phyloP scores from a whole-genome alignment of 257 asterid species.

The Asclepias syriaca region DNA sequence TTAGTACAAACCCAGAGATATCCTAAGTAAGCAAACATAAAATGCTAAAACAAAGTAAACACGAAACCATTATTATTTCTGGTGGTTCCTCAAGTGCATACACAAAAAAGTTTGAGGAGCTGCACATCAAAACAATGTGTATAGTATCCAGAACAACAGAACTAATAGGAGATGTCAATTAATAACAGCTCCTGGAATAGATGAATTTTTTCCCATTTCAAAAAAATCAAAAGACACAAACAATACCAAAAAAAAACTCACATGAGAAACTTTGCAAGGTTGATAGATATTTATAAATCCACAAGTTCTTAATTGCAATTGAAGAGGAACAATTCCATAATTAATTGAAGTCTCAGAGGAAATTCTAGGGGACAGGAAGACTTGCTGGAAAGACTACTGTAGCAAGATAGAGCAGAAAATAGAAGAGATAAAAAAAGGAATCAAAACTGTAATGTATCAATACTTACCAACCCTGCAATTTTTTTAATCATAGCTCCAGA shows the following conservation, averaged over 20 bases:
- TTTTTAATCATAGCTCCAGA: slow-evolving; percentile 82
- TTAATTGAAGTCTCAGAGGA: not conserved
- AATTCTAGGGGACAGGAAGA: not conserved
- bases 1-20: not conserved
- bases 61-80: not conserved
- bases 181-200: not conserved
- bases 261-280: not conserved
- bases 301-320: not conserved
- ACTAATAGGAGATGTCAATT: not conserved
- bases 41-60: not conserved
- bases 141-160: not conserved
- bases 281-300: not conserved
- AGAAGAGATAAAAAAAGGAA: not conserved
- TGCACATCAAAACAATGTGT: not conserved
- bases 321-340: not conserved
- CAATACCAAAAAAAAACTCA: not conserved
- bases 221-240: not conserved
- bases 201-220: not conserved
- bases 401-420: not conserved
- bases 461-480: slow-evolving; percentile 93
- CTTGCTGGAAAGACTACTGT: not conserved
- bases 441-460: slow-evolving; percentile 8
- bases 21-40: not conserved
- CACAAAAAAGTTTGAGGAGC: not conserved
- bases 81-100: not conserved